Evolutionary conservation across 192 early-diverging fungal genomes (phyloP).

Genomic region (Backusella morwellensis): DNA sequence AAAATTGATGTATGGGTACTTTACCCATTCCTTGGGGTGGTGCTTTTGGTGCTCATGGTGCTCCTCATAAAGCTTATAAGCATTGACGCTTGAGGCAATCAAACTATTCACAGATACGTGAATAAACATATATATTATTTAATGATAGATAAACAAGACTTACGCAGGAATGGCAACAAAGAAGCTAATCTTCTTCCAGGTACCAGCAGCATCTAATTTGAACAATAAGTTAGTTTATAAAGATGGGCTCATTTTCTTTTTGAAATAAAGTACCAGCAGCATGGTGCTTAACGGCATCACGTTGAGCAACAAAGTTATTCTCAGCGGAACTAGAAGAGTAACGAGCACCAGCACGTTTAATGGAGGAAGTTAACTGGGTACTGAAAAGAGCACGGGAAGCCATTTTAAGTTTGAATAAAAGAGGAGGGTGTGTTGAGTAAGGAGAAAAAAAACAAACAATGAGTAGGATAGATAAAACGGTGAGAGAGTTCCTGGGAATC

Average conservation of each 20-base stretch:
- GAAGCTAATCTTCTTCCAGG: conserved; percentile 36
- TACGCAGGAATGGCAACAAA: conserved; percentile 39
- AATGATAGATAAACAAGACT: neutral
- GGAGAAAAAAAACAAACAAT: neutral
- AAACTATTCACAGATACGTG: conserved; percentile 15
- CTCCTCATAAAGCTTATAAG: conserved; percentile 30
- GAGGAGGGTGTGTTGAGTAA: neutral
- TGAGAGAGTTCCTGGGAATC: neutral
- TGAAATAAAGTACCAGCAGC: conserved; percentile 21
- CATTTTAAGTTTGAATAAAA: neutral
- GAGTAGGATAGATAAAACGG: neutral
- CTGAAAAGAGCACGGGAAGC: neutral
- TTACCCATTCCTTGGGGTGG: conserved; percentile 31
- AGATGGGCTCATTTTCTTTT: neutral
- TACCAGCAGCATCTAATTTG: conserved; percentile 29
- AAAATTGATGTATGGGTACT: conserved; percentile 46
- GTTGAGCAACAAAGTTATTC: conserved; percentile 23
- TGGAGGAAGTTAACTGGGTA: neutral
- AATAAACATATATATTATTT: neutral
- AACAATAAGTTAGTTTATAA: neutral
- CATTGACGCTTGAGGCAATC: conserved; percentile 30
- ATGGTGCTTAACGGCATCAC: conserved; percentile 34
- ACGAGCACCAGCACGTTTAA: conserved; percentile 34
- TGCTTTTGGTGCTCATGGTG: conserved; percentile 28
- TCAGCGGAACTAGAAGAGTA: conserved; percentile 11